phyloP scores from a whole-genome alignment of 345 rosid species.

The Boechera divaricarpa region DNA sequence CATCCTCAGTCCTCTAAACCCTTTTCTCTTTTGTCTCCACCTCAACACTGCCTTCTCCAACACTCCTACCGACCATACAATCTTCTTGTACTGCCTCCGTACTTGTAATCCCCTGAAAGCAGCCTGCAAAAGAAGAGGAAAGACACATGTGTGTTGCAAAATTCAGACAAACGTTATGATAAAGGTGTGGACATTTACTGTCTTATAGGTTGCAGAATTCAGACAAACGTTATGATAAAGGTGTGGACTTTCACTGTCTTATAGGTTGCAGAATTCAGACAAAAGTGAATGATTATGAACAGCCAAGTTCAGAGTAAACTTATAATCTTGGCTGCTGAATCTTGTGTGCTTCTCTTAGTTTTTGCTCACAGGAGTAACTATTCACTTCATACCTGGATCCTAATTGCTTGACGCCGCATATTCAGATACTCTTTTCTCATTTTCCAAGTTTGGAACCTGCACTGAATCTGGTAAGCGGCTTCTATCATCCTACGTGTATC shows the following conservation, averaged over 20 bases:
- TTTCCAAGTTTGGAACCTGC: constrained; percentile 91
- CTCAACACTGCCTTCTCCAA: constrained; percentile 87
- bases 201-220: background rate
- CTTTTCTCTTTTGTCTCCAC: constrained; percentile 89
- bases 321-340: constrained; percentile 15
- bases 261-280: background rate
- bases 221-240: background rate
- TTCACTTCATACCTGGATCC: constrained; percentile 70
- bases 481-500: constrained; percentile 72
- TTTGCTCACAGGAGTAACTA: background rate
- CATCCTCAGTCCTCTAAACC: constrained; percentile 90
- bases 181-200: background rate
- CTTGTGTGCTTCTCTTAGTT: background rate
- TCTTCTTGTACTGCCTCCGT: constrained; percentile 77
- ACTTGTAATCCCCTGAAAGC: constrained; percentile 85
- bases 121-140: constrained; percentile 56
- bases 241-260: background rate
- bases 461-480: constrained; percentile 84
- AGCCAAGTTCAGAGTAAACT: background rate
- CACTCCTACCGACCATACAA: constrained; percentile 95
- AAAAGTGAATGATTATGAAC: background rate
- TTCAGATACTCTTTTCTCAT: constrained; percentile 68
- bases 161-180: constrained; percentile 12
- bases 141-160: constrained; percentile 8
- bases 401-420: constrained; percentile 75